A percentile compares a stretch with the other conserved stretches of the same genome.
These are phyloP conservation scores for Stachybotrys echinatus DNA, from an alignment of 2,329 filamentous ascomycete species.

Conservation along the genomic window DNA sequence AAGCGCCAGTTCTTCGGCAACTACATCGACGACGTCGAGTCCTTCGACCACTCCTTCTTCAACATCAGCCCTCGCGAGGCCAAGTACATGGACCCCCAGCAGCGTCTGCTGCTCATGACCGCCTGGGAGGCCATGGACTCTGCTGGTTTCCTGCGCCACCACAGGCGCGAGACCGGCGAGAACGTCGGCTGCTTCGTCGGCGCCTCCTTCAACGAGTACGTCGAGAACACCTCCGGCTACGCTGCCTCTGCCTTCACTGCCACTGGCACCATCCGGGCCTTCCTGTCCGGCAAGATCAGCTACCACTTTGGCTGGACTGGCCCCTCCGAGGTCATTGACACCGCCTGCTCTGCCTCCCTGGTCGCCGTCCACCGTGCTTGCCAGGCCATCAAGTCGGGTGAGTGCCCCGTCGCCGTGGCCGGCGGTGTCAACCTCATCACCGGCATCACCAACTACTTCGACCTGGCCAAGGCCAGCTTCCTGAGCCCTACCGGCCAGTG, in stretches of 20 bases:
- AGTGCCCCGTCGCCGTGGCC: conserved; percentile 26
- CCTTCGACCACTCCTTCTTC: conserved; percentile 37
- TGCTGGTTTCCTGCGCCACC: conserved; percentile 15
- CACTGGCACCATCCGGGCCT: conserved; percentile 27
- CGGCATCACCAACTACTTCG: conserved; percentile 13
- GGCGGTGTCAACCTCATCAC: conserved; percentile 34
- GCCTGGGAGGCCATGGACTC: conserved; percentile 34
- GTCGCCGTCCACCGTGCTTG: conserved; percentile 30
- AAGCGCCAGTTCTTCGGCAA: conserved; percentile 13
- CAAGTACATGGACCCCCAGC: conserved; percentile 32
- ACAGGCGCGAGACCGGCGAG: not conserved
- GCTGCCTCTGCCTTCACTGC: conserved; percentile 19
- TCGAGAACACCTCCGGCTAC: not conserved
- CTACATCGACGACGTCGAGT: conserved; percentile 11
- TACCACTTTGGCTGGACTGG: conserved; percentile 34
- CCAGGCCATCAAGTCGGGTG: conserved; percentile 19
- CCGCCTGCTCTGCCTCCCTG: conserved; percentile 30
- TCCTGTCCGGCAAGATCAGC: conserved; percentile 25
- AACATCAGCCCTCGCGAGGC: conserved; percentile 28
- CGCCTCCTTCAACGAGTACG: not conserved
- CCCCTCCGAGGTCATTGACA: conserved; percentile 28
- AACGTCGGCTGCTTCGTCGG: not conserved
- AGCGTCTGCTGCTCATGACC: conserved; percentile 29
- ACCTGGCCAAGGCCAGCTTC: conserved; percentile 16
- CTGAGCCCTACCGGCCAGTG: conserved; percentile 20